phyloP scores from a whole-genome alignment of 257 asterid species.

The Nicotiana obtusifolia region DNA sequence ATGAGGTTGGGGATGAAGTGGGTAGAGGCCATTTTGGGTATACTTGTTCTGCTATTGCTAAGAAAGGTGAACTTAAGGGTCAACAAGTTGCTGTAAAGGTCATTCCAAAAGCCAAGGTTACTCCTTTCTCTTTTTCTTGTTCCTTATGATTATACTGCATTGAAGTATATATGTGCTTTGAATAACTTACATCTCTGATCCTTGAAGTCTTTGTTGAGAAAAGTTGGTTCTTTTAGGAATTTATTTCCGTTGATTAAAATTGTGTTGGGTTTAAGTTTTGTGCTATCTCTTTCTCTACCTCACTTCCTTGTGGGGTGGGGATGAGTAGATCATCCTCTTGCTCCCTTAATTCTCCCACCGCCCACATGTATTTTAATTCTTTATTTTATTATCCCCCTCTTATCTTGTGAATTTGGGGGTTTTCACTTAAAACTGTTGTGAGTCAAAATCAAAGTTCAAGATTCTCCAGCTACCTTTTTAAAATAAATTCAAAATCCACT shows the following conservation, averaged over 20 bases:
- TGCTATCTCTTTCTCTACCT: neutral
- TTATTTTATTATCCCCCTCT: neutral
- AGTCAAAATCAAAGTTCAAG: slow-evolving; percentile 1
- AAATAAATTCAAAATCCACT: neutral
- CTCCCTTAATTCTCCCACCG: neutral
- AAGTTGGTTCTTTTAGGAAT: neutral
- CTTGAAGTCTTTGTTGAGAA: neutral
- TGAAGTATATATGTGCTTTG: neutral
- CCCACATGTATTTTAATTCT: neutral
- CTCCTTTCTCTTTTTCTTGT: neutral
- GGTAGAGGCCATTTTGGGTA: slow-evolving; percentile 77
- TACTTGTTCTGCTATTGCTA: slow-evolving; percentile 50
- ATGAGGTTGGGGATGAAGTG: slow-evolving; percentile 54
- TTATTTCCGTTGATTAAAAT: neutral
- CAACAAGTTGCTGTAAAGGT: slow-evolving; percentile 65
- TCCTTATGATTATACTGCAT: neutral
- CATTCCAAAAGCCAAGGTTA: slow-evolving; percentile 59
- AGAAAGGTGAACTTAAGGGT: slow-evolving; percentile 56
- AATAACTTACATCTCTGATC: neutral
- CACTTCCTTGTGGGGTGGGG: neutral
- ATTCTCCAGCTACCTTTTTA: neutral
- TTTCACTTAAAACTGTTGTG: neutral
- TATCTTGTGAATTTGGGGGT: neutral
- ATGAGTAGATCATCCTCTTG: neutral
- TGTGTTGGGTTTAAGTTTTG: neutral